These are phyloP conservation scores for Salix udensis DNA, from an alignment of 345 rosid genomes.

Conservation along the genomic window DNA sequence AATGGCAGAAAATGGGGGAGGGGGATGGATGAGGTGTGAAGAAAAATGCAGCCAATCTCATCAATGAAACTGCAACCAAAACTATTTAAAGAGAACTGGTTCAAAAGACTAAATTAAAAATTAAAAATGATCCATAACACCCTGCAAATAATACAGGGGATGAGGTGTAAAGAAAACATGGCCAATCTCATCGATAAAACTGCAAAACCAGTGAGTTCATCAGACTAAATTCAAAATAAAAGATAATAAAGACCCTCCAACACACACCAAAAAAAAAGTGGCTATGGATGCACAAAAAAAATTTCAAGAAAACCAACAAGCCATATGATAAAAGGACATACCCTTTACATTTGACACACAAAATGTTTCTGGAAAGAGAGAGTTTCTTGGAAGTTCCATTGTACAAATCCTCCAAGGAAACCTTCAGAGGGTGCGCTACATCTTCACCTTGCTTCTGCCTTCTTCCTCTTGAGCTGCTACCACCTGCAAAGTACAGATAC, in stretches of 20 bases:
- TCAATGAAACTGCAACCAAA: no score
- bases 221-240: neutral
- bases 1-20: neutral
- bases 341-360: conserved; percentile 65
- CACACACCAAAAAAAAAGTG: neutral
- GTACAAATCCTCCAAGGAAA: conserved; percentile 58
- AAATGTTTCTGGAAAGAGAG: conserved; percentile 45
- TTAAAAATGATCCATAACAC: no score
- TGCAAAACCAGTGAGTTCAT: no score
- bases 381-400: conserved; percentile 58
- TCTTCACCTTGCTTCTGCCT: conserved; percentile 63
- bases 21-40: no score
- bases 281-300: neutral
- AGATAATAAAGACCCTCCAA: neutral
- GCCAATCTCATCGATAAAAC: no score
- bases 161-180: no score
- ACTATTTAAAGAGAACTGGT: no score
- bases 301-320: neutral
- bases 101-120: no score
- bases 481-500: conserved; percentile 29
- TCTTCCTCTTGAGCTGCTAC: conserved; percentile 49
- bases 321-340: conserved; percentile 3
- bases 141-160: no score
- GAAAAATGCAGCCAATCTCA: no score
- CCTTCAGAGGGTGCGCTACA: conserved; percentile 46